Evolutionary conservation across 2,329 filamentous ascomycete genomes (phyloP).

Genomic region (Aspergillus niger): DNA sequence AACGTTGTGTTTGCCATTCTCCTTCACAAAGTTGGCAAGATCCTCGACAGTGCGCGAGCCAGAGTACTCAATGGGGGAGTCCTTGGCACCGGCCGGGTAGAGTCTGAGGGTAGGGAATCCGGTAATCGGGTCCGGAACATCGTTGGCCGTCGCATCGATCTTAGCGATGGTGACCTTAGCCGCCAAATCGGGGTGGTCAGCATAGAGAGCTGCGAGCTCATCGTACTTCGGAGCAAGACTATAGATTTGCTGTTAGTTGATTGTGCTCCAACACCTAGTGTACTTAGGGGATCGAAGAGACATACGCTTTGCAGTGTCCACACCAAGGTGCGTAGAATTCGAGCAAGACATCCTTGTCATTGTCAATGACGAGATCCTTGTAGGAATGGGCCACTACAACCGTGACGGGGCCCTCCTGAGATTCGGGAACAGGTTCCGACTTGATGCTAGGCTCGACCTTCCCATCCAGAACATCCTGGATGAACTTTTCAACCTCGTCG

Average conservation of each 20-base stretch:
- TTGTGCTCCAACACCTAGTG: not conserved
- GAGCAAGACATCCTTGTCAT: constrained; percentile 93
- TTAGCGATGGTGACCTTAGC: constrained; percentile 73
- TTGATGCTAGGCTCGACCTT: constrained; percentile 97
- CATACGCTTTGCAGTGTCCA: constrained; percentile 68
- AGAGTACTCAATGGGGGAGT: constrained; percentile 78
- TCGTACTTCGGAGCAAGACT: constrained; percentile 69
- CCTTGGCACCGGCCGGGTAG: constrained; percentile 88
- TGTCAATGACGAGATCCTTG: constrained; percentile 85
- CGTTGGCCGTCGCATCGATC: constrained; percentile 94
- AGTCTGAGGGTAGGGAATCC: constrained; percentile 99
- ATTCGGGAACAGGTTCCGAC: constrained; percentile 94
- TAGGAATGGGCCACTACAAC: constrained; percentile 93
- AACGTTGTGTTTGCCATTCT: constrained; percentile 89
- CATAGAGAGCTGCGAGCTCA: constrained; percentile 61
- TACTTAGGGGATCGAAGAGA: constrained; percentile 11
- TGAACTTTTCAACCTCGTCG: constrained; percentile 75
- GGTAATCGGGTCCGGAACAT: constrained; percentile 93
- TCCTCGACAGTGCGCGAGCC: constrained; percentile 90
- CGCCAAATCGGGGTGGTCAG: constrained; percentile 50
- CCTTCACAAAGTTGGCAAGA: constrained; percentile 85
- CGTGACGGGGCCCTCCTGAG: constrained; percentile 83
- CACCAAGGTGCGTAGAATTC: constrained; percentile 96
- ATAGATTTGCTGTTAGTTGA: constrained; percentile 11
- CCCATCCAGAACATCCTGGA: constrained; percentile 80